A percentile compares a stretch with the other conserved stretches of the same genome.
Conservation (phyloP, 1,284 basidiomycete species). For the Neonothopanus nambi region DNA sequence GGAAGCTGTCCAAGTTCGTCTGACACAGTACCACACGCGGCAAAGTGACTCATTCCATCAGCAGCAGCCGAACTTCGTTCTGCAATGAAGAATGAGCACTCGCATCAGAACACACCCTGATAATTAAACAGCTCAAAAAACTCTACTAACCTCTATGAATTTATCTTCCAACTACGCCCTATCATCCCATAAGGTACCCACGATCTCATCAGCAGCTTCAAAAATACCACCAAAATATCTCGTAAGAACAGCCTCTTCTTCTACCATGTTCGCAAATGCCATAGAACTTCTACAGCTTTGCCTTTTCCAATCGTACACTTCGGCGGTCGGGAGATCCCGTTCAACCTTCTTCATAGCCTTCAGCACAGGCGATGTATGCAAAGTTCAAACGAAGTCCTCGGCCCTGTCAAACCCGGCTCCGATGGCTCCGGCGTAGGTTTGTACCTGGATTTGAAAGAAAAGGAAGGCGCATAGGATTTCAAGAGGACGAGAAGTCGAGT, state of each 20-base stretch:
- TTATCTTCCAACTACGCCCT: conserved; percentile 61
- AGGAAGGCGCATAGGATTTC: conserved; percentile 57
- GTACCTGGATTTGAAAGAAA: conserved; percentile 31
- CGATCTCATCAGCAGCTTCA: conserved; percentile 34
- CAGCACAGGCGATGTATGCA: conserved; percentile 65
- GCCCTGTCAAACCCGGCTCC: conserved; percentile 1
- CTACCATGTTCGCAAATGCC: conserved; percentile 61
- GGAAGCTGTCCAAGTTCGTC: conserved; percentile 52
- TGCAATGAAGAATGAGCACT: conserved; percentile 20
- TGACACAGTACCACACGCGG: conserved; percentile 59
- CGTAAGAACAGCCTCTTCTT: conserved; percentile 53
- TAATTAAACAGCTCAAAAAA: conserved; percentile 50
- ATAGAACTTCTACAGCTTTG: conserved; percentile 41
- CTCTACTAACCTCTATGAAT: no score
- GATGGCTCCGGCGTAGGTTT: no score
- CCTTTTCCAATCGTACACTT: conserved; percentile 52
- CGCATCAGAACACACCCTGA: conserved; percentile 1
- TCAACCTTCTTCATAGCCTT: no score
- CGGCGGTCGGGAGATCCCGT: conserved; percentile 58
- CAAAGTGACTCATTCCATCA: conserved; percentile 66
- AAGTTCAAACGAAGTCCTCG: conserved; percentile 16
- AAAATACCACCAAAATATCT: conserved; percentile 56
- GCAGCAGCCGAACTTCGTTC: conserved; percentile 53
- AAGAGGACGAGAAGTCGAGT: conserved; percentile 56
- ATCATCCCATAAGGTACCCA: conserved; percentile 52